phyloP scores from a whole-genome alignment of 2,329 filamentous ascomycete species.

The Colletotrichum cuscutae region DNA sequence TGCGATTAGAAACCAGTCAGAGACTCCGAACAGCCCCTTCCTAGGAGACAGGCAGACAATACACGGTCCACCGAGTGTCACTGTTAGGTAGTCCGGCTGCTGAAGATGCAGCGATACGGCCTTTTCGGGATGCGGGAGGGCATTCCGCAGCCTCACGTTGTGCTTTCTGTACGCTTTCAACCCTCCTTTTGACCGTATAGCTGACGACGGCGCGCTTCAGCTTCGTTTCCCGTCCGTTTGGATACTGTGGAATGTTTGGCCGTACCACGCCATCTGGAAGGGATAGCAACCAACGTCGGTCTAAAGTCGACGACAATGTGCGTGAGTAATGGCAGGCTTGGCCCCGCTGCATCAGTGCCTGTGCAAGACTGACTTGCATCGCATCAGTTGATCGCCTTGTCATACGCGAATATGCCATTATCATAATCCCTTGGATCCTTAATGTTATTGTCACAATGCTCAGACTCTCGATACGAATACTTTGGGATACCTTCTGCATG shows the following conservation, averaged over 20 bases:
- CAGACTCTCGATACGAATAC: neutral
- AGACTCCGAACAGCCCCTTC: slow-evolving; percentile 16
- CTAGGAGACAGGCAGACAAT: neutral
- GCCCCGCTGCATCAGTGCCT: neutral
- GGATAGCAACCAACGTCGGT: neutral
- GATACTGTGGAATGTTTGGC: neutral
- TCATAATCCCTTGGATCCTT: neutral
- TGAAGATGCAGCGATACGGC: slow-evolving; percentile 1
- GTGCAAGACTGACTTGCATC: neutral
- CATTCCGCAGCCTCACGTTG: neutral
- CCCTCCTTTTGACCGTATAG: neutral
- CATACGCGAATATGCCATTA: neutral
- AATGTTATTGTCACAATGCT: neutral
- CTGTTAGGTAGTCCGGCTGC: neutral
- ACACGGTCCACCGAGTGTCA: neutral
- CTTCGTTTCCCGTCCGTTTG: neutral
- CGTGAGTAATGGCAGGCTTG: neutral
- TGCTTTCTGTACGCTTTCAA: too few relatives aligned
- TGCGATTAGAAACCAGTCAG: slow-evolving; percentile 17
- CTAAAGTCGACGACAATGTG: neutral
- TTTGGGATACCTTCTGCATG: neutral
- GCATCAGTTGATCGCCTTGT: neutral
- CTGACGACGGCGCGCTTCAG: slow-evolving; percentile 21
- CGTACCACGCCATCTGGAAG: neutral
- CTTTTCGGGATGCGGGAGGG: slow-evolving; percentile 19